These are phyloP conservation scores for Boletus subparvulus DNA, from an alignment of 768 basidiomycete species.

Conservation along the genomic window DNA sequence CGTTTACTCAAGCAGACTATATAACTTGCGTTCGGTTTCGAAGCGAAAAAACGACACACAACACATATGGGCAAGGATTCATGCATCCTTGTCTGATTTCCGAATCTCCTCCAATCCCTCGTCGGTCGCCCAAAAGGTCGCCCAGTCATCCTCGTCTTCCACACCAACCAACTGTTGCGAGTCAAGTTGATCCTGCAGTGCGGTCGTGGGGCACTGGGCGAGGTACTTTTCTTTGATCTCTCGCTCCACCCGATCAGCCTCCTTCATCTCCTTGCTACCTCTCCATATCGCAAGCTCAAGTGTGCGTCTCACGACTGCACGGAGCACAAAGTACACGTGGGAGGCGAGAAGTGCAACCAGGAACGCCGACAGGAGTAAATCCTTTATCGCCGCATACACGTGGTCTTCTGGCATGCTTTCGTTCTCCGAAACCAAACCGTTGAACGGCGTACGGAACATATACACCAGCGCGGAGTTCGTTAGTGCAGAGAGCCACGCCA, in stretches of 20 bases:
- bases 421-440: conserved; percentile 3
- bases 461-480: conserved; percentile 90
- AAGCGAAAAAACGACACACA: not conserved
- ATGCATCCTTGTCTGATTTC: conserved; percentile 62
- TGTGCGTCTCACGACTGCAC: conserved; percentile 60
- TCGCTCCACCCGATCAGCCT: conserved; percentile 55
- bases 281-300: conserved; percentile 79
- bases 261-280: conserved; percentile 63
- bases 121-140: conserved; percentile 66
- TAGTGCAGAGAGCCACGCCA: conserved; percentile 87
- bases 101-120: conserved; percentile 74
- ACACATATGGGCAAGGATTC: not conserved
- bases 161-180: not conserved
- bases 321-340: conserved; percentile 78
- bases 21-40: not conserved
- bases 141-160: conserved; percentile 27
- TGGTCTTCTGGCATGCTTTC: conserved; percentile 14
- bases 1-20: not conserved
- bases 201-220: conserved; percentile 15
- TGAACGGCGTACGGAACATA: conserved; percentile 65
- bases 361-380: conserved; percentile 60
- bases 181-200: not conserved
- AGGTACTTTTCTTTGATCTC: conserved; percentile 48
- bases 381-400: conserved; percentile 40
- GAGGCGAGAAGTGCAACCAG: conserved; percentile 80